These are phyloP conservation scores for Phaseolus lunatus DNA, from an alignment of 306 rosid genomes.

Conservation along the genomic window DNA sequence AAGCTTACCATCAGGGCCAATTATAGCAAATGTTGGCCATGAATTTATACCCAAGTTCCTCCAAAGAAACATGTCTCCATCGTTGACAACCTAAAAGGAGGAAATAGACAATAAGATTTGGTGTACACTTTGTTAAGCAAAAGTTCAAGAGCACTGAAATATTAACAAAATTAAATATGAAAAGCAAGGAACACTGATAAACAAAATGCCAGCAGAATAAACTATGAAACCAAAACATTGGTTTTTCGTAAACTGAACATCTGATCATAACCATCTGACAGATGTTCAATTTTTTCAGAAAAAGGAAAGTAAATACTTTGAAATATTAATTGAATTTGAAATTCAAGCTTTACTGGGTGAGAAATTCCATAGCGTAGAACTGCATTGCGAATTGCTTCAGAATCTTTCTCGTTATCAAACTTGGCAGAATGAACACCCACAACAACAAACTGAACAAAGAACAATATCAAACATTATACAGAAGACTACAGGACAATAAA, in stretches of 20 bases:
- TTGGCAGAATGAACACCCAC: conserved; percentile 99
- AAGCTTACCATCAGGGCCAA: conserved; percentile 88
- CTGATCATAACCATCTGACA: conserved; percentile 23
- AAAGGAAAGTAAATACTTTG: not conserved
- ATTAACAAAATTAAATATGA: conserved; percentile 23
- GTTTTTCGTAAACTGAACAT: conserved; percentile 4
- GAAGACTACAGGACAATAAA: not conserved
- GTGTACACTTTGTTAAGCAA: conserved; percentile 20
- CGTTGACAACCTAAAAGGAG: conserved; percentile 83
- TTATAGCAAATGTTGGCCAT: conserved; percentile 95
- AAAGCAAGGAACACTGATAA: conserved; percentile 20
- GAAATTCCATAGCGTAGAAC: conserved; percentile 89
- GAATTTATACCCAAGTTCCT: conserved; percentile 87
- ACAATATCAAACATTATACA: conserved; percentile 35
- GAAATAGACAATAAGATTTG: conserved; percentile 35
- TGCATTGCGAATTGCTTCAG: conserved; percentile 95
- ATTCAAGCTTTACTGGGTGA: conserved; percentile 80
- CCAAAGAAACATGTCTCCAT: conserved; percentile 96
- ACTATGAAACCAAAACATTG: not conserved
- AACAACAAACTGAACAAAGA: conserved; percentile 71
- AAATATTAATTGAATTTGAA: conserved; percentile 37
- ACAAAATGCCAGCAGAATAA: conserved; percentile 36
- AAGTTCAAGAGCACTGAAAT: conserved; percentile 30
- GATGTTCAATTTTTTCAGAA: not conserved
- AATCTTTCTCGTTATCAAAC: conserved; percentile 96